Base-by-base conservation (phyloP, 805 yeast genomes). In the Lachancea sp. region DNA sequence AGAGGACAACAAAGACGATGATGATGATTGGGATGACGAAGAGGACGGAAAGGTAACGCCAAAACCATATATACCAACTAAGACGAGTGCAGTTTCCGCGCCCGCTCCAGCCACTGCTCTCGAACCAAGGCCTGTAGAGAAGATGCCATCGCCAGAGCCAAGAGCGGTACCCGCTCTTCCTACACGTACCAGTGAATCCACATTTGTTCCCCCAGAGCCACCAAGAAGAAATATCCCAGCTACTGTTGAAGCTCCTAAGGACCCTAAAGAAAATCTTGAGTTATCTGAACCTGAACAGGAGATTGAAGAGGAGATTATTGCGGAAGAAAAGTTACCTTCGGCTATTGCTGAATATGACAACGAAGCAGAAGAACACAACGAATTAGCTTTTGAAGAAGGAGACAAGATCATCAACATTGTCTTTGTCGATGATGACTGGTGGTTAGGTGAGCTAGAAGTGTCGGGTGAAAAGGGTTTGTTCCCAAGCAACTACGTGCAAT, bases 341-440 rank as follows among this genome's bases (percentile, higher is more conserved):
- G 98, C 97, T 2, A 59, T 76, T 45, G 97, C 92, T 4, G 82
- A 80, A 55, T 92, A 87, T 60, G 92, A 83, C 45, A 89, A 90
- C 60, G 95, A 83, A 37, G 96, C 95, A 23, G 81, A 81, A 20
- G 98, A 92, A 64, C 95, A 83, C 48, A 92, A 89, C 56, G 98
- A 92, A 65, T 70, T 92, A 45, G 74, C 78, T 2, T 92, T 92
- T 61, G 74, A 69, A 18, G 96, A 86, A 58, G 94, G 90, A 39
- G 97, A 87, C 51, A 55, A 71, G 45, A 87, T 92, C 47, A 68
- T 77, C 15, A 83, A 87, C 45, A 83, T 92, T 47, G 95, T 88
- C 52, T 83, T 85, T 61, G 83, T 85, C 13, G 95, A 88, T 53
- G 96, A 86, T 34, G 96, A 86, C 59, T 92, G 98, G 98, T 92